Evolutionary conservation across 2,329 filamentous ascomycete genomes (phyloP), one percentile per base, ranked within the genome.

Genomic region (Dactylella cylindrospora): DNA sequence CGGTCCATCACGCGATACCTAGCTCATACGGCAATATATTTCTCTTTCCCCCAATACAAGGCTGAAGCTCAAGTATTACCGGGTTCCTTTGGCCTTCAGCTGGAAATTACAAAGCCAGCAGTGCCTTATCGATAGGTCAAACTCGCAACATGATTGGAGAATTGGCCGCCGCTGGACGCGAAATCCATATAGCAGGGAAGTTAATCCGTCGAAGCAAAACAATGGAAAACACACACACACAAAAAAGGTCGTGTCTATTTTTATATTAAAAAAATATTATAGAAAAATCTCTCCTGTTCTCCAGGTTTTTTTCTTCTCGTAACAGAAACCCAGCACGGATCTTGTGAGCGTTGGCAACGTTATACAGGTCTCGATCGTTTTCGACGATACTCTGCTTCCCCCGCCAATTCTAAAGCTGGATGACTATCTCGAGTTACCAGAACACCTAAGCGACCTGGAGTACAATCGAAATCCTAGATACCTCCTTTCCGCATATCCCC

Each of bases 51-150:
- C n/a, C n/a, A n/a, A n/a, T n/a, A n/a, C n/a, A n/a, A n/a, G n/a
- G n/a, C n/a, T n/a, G n/a, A n/a, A n/a, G n/a, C n/a, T n/a, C n/a
- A n/a, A n/a, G n/a, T n/a, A n/a, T n/a, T n/a, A n/a, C n/a, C n/a
- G n/a, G n/a, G n/a, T n/a, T n/a, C n/a, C n/a, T n/a, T n/a, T n/a
- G n/a, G n/a, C n/a, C n/a, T n/a, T n/a, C n/a, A n/a, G n/a, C n/a
- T 49, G 57, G 57, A 62, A 62, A 62, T 62, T 62, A 39, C 57
- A 40, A 40, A 40, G 36, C 20, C 46, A 41, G 39, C 22, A 49
- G 50, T 43, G 57, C 57, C 41, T 62, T 62, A 62, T 62, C 57
- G 57, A 62, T 62, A 62, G 49, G 36, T 49, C 46, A 49, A 41
- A 35, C 47, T 13, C 23, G 26, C 47, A 53, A 40, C 26, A 35